Evolutionary conservation across 1,284 basidiomycete genomes (phyloP).

Genomic region (Trichosporon coremiiforme): DNA sequence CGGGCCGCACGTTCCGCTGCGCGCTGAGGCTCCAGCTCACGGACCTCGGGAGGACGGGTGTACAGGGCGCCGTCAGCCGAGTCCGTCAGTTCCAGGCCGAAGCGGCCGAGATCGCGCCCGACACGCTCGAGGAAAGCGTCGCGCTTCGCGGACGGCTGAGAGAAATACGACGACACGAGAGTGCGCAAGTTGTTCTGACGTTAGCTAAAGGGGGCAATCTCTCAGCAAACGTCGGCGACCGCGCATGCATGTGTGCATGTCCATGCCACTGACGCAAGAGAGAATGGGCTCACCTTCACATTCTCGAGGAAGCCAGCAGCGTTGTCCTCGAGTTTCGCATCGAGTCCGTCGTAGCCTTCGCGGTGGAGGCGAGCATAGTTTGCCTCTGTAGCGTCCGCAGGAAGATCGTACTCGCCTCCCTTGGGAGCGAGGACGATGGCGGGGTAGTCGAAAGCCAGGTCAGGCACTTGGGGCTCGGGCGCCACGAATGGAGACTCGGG

Average conservation of each 20-base stretch:
- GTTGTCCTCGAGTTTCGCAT: constrained; percentile 40
- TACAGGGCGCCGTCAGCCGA: constrained; percentile 41
- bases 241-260: no score
- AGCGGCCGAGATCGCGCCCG: constrained; percentile 43
- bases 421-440: constrained; percentile 22
- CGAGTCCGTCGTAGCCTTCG: constrained; percentile 44
- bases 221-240: no score
- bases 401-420: constrained; percentile 18
- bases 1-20: not conserved
- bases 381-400: constrained; percentile 18
- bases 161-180: constrained; percentile 43
- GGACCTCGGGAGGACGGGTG: constrained; percentile 12
- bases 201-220: constrained; percentile 1
- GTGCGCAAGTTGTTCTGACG: constrained; percentile 43
- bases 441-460: constrained; percentile 7
- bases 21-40: not conserved
- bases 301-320: constrained; percentile 50
- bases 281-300: constrained; percentile 54
- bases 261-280: not conserved
- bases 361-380: constrained; percentile 33
- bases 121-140: constrained; percentile 51
- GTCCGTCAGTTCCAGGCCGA: constrained; percentile 48
- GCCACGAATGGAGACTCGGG: constrained; percentile 18
- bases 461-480: constrained; percentile 25
- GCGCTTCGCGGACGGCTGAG: constrained; percentile 35